These are phyloP conservation scores for Cladorrhinum sp. DNA, from an alignment of 2,329 filamentous ascomycete genomes.

Conservation along the genomic window DNA sequence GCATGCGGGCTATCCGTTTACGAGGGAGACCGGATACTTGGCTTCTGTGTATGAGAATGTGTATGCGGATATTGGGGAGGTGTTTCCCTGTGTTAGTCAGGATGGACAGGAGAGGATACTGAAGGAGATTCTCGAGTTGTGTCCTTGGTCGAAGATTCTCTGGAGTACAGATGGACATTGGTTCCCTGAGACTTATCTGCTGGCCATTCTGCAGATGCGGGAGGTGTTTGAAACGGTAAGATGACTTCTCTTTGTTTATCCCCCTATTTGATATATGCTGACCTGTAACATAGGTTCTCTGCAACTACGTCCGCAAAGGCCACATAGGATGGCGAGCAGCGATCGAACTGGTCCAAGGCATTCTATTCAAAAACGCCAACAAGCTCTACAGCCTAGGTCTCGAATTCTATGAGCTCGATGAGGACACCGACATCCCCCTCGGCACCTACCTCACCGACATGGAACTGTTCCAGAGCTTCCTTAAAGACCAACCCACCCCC, in stretches of 20 bases:
- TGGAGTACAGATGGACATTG: slow-evolving; percentile 81
- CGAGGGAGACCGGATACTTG: slow-evolving; percentile 73
- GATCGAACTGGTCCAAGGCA: slow-evolving; percentile 59
- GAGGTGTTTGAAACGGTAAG: slow-evolving; percentile 65
- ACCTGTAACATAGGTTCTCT: slow-evolving; percentile 50
- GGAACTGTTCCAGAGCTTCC: slow-evolving; percentile 40
- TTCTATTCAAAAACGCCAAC: slow-evolving; percentile 77
- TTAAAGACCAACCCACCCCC: slow-evolving; percentile 47
- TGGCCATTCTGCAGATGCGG: slow-evolving; percentile 70
- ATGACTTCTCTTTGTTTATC: neutral
- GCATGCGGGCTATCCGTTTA: slow-evolving; percentile 79
- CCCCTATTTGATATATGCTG: neutral
- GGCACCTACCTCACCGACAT: slow-evolving; percentile 32
- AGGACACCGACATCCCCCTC: slow-evolving; percentile 23
- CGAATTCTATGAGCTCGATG: slow-evolving; percentile 34
- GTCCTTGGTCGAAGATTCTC: slow-evolving; percentile 69
- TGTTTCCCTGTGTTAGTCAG: slow-evolving; percentile 74
- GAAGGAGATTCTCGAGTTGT: slow-evolving; percentile 70
- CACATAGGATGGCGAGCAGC: slow-evolving; percentile 62
- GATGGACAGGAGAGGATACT: slow-evolving; percentile 71
- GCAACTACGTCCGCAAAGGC: slow-evolving; percentile 62
- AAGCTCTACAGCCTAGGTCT: slow-evolving; percentile 65
- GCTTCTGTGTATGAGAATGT: slow-evolving; percentile 75
- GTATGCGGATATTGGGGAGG: slow-evolving; percentile 78
- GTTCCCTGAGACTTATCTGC: slow-evolving; percentile 73